Conservation (phyloP, 2,329 filamentous ascomycete genomes). For the Cladosporium sp. region DNA sequence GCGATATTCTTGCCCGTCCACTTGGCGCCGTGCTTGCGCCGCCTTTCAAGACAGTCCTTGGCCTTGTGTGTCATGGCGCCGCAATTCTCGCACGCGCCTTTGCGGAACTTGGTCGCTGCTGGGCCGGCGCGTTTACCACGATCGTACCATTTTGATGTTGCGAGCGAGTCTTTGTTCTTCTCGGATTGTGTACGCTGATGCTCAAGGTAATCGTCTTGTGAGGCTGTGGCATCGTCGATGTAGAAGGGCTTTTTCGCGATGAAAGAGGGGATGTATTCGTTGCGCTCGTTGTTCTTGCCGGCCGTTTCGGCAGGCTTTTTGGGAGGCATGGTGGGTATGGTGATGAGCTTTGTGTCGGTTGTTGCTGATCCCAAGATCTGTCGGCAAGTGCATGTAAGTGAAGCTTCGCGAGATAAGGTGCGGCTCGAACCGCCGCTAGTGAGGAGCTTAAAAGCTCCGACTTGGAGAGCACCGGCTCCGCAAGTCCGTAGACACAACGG, state of each 20-base stretch:
- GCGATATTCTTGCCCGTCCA: slow-evolving; percentile 93
- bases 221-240: slow-evolving; percentile 68
- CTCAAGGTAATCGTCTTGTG: slow-evolving; percentile 83
- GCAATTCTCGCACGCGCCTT: slow-evolving; percentile 98
- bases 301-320: slow-evolving; percentile 80
- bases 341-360: not conserved
- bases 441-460: not conserved
- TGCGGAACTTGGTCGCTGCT: slow-evolving; percentile 92
- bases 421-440: not conserved
- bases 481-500: slow-evolving; percentile 4
- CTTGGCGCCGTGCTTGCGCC: slow-evolving; percentile 81
- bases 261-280: slow-evolving; percentile 96
- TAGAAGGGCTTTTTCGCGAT: slow-evolving; percentile 99
- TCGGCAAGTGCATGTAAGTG: not conserved
- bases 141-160: slow-evolving; percentile 84
- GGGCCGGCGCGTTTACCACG: slow-evolving; percentile 75
- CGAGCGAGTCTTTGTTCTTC: slow-evolving; percentile 54
- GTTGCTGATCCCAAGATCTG: not conserved
- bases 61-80: slow-evolving; percentile 94
- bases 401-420: not conserved
- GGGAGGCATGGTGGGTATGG: slow-evolving; percentile 35
- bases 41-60: slow-evolving; percentile 87
- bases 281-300: slow-evolving; percentile 70
- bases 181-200: slow-evolving; percentile 82
- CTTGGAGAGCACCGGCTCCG: not conserved